A percentile compares a stretch with the other conserved stretches of the same genome.
Evolutionary conservation across 2,329 filamentous ascomycete genomes (phyloP).

Genomic region (Talaromyces sp.): DNA sequence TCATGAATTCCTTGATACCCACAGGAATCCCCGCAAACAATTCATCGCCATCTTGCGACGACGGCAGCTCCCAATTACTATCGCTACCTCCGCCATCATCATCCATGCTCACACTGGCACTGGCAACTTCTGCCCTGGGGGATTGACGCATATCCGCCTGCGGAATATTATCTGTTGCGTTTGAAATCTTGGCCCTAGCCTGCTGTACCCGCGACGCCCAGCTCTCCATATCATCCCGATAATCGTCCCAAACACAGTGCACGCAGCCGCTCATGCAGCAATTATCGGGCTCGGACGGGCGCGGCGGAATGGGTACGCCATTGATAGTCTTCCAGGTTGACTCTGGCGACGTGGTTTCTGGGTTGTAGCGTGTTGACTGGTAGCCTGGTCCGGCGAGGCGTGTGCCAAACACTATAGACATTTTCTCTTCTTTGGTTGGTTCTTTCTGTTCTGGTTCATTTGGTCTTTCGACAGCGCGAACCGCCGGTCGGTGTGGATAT

Average conservation of each 20-base stretch:
- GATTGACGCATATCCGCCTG: constrained; percentile 28
- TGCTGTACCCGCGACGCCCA: constrained; percentile 66
- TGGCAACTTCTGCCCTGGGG: constrained; percentile 38
- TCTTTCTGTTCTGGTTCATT: not conserved
- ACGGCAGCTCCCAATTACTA: constrained; percentile 55
- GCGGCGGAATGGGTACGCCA: constrained; percentile 76
- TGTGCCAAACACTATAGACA: constrained; percentile 75
- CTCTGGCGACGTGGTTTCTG: constrained; percentile 53
- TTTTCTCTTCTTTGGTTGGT: constrained; percentile 38
- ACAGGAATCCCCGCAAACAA: constrained; percentile 79
- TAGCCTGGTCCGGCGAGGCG: constrained; percentile 69
- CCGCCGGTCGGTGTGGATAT: constrained; percentile 12
- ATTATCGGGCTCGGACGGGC: constrained; percentile 87
- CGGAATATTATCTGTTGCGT: constrained; percentile 9
- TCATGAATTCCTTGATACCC: constrained; percentile 95
- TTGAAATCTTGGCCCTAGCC: constrained; percentile 45
- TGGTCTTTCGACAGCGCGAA: not conserved
- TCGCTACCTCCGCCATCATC: constrained; percentile 74
- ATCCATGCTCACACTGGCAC: constrained; percentile 62
- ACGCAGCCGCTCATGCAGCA: constrained; percentile 99
- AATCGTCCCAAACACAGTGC: constrained; percentile 94
- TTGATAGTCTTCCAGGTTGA: constrained; percentile 60
- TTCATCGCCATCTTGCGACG: constrained; percentile 48
- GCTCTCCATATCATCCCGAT: constrained; percentile 84
- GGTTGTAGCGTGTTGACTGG: constrained; percentile 52